phyloP scores from a whole-genome alignment of 139 green algal species.

The Chlamydomonas schloesseri region DNA sequence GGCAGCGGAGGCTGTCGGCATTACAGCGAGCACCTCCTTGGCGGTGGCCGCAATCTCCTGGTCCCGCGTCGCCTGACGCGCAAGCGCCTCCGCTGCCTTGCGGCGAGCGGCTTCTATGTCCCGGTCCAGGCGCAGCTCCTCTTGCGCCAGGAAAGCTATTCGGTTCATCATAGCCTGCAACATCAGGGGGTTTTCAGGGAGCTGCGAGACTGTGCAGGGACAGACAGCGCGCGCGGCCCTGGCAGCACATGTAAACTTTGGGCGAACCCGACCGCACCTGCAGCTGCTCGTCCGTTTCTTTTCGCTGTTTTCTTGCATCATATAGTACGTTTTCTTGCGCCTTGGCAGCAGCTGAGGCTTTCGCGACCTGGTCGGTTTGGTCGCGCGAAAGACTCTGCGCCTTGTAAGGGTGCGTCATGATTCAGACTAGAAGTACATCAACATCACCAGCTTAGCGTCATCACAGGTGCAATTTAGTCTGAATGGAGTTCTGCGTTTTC shows the following conservation, averaged over 20 bases:
- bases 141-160: conserved; percentile 42
- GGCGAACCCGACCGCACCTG: conserved; percentile 7
- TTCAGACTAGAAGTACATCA: too few relatives aligned
- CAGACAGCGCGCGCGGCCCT: too few relatives aligned
- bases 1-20: background rate
- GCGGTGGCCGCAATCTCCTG: conserved; percentile 23
- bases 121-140: conserved; percentile 29
- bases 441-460: too few relatives aligned
- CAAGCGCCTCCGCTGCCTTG: conserved; percentile 23
- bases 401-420: too few relatives aligned
- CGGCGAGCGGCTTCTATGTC: conserved; percentile 28
- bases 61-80: conserved; percentile 13
- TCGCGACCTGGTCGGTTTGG: too few relatives aligned
- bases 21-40: conserved; percentile 19
- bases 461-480: too few relatives aligned
- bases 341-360: background rate
- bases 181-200: background rate
- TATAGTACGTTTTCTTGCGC: conserved; percentile 14
- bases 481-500: too few relatives aligned
- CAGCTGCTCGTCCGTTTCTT: conserved; percentile 36
- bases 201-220: too few relatives aligned
- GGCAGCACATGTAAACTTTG: too few relatives aligned
- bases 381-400: too few relatives aligned
- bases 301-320: conserved; percentile 6
- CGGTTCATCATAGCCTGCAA: conserved; percentile 41